Evolutionary conservation across 495 filamentous ascomycete species (phyloP), one percentile per base, ranked within the genome.

Genomic region (Filosporella fistucella): DNA sequence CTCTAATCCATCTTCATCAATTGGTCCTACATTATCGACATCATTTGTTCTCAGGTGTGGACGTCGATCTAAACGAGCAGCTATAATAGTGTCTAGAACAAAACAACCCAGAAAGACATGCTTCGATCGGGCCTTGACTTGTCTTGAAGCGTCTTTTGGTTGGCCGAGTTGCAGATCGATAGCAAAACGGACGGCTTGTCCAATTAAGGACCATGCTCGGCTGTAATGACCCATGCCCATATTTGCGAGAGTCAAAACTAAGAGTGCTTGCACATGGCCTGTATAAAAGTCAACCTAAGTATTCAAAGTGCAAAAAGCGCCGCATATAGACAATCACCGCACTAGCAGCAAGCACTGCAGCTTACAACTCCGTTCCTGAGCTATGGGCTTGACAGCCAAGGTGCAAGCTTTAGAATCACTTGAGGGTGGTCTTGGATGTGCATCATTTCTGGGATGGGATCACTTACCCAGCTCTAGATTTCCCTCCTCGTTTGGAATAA

Each of bases 1-100:
- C 49, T 88, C 84, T 16, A 81, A 59, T 5, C 80, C 84, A 60
- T 84, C 78, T 59, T 85, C 80, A 48, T 76, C 70, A 10, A 82
- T 54, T 9, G 70, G 56, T 1, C 71, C 67, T 25, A 77, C 55
- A 3, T 62, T 47, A 9, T 57, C 50, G 13, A 81, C 42, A 49
- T 81, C 74, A 26, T 70, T 66, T 2, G 68, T 48, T 28, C 63
- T 67, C 36, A 88, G 65, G 50, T 77, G 75, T 10, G 81, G 75
- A 14, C 70, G 68, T 24, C 69, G 63, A 0, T 63, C 66, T 5
- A 82, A 61, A 13, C 77, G 72, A 22, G 77, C 68, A 7, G 84
- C 79, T 11, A 86, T 63, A 12, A 85, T 51, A 0, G 76, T 84
- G 44, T 89, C 85, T 3, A 88, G 52, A 1, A 86, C 64, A 49